Evolutionary conservation across 228 moss, liverwort and hornwort species (phyloP), one percentile per base, ranked within the genome.

Genomic region (Sphagnum magellanicum): DNA sequence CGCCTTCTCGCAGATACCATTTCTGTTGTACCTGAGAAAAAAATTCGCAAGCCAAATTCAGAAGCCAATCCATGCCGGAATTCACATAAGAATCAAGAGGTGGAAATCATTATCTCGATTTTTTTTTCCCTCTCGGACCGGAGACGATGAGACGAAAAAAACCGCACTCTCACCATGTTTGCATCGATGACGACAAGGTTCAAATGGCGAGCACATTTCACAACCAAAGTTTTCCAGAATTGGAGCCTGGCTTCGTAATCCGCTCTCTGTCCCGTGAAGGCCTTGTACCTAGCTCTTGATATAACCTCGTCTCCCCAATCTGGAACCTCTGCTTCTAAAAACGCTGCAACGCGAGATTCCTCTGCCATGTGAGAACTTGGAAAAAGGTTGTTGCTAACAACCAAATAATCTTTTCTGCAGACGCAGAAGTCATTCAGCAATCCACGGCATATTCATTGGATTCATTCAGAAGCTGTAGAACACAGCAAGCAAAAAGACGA

Each of bases 1-100:
- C 63, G 59, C 98, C 98, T 75, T 92, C 87, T 61, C 94, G 91
- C 53, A 87, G 65, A 75, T 93, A 98, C 98, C 98, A 98, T 70
- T 80, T 78, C 66, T 88, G 83, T 79, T 92, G 87, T 50, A 97
- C 93, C 97, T 97, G 84, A 10, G 78, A 78, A 73, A 16, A 60
- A 48, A 48, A 65, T 5, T 50, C 71, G 69, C 6, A 11, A 59
- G 48, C 55, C 68, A 53, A 32, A 32, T 32, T 32, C 32, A 32
- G 32, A 32, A 32, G 32, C 32, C 32, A 32, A 32, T 32, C 32
- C 32, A 32, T 32, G 32, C 32, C 32, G 3, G 32, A 32, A 32
- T 32, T 32, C 32, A 32, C 3, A 32, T 3, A 32, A 32, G 32
- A 32, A 32, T 32, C 32, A 32, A 32, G 32, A 32, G 2, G 32